Base-by-base conservation (phyloP, 805 yeast species). In the Debaryomyces castellii region DNA sequence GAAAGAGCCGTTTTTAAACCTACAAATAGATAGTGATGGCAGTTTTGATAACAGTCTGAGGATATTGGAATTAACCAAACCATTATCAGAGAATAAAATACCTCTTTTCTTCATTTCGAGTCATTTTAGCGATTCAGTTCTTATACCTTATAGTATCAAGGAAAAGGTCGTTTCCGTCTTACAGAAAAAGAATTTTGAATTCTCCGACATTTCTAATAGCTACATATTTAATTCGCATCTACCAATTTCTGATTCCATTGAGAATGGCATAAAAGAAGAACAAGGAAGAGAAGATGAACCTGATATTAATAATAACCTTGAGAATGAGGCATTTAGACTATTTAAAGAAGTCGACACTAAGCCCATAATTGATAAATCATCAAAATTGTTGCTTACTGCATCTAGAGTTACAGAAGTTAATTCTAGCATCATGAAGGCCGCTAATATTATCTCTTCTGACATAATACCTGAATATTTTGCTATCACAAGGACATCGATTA, bases 11-110 rank as follows among this genome's bases (percentile, higher is more conserved):
- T 83, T 76, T 53, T 61, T 80, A 23, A 75, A 73, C n/a, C 61
- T 83, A 21, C 85, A 81, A 51, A 77, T 83, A 3, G 82, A 81
- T 48, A 76, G 80, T 44, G 86, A 81, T 51, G 87, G 87, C 0
- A 66, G 71, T 16, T 74, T 71, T 51, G 80, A 77, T 51, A 79
- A 78, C 37, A 57, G 64, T 34, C 71, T 74, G 33, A 64, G 83
- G 35, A 81, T 83, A 12, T 59, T 83, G 39, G 79, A 78, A 44
- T 62, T 83, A 33, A 80, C 85, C 1, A 68, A 71, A 41, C 88
- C 88, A 0, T 63, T 83, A n/a, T 74, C 85, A 0, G 66, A 69
- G 32, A 79, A 80, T 39, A 73, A 71, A 14, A 80, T 83, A 24
- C 74, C 87, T 2, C 67, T 83, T 27, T 83, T 81, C 56, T 83